phyloP scores from a whole-genome alignment of 2,329 filamentous ascomycete species.

The Colletotrichum sp. region DNA sequence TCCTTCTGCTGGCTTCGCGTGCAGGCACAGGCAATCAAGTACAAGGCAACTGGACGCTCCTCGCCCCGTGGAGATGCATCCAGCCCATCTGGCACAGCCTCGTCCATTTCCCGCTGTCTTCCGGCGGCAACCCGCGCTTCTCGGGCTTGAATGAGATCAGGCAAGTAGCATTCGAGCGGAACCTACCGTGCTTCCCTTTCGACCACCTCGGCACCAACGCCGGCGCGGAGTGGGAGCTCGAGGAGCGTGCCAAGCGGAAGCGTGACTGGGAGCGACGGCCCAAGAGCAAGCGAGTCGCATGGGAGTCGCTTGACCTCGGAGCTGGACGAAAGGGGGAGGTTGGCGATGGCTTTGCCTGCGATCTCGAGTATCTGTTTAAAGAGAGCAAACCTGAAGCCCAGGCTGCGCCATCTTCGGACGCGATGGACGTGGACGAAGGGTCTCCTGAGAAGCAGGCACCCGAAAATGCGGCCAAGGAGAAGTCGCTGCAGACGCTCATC shows the following conservation, averaged over 20 bases:
- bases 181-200: conserved; percentile 81
- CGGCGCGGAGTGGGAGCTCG: conserved; percentile 78
- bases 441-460: conserved; percentile 21
- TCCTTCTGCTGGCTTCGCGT: conserved; percentile 71
- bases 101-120: conserved; percentile 80
- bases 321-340: conserved; percentile 79
- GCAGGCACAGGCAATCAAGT: conserved; percentile 49
- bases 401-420: neutral
- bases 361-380: conserved; percentile 75
- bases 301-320: conserved; percentile 76
- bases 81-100: conserved; percentile 84
- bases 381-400: conserved; percentile 22
- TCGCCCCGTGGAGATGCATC: conserved; percentile 92
- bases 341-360: conserved; percentile 81
- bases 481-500: conserved; percentile 14
- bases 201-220: conserved; percentile 83
- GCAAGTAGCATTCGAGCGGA: conserved; percentile 83
- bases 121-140: conserved; percentile 81
- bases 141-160: conserved; percentile 81
- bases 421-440: conserved; percentile 18
- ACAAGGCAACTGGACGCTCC: conserved; percentile 79
- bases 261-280: conserved; percentile 77
- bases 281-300: conserved; percentile 81
- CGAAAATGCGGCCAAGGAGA: conserved; percentile 1
- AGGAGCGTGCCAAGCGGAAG: conserved; percentile 64